A percentile compares a stretch with the other conserved stretches of the same genome.
phyloP scores from a whole-genome alignment of 768 basidiomycete species.

The Punctularia strigosozonata region DNA sequence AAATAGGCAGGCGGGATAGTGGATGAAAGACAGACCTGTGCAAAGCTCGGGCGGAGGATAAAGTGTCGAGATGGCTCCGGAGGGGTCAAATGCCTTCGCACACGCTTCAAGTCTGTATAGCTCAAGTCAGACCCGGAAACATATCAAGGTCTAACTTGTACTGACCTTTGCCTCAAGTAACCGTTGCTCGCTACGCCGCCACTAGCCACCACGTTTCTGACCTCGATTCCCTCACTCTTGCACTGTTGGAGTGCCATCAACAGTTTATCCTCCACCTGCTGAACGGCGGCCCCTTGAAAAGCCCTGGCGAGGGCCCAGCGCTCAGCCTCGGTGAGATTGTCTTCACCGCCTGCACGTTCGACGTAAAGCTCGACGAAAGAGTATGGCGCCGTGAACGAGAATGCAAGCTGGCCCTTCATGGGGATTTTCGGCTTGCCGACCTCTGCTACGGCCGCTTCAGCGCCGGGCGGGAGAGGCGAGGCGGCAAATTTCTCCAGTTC shows the following conservation, averaged over 20 bases:
- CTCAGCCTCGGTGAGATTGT: conserved; percentile 24
- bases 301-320: conserved; percentile 45
- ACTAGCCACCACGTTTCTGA: conserved; percentile 65
- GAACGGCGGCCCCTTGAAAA: conserved; percentile 64
- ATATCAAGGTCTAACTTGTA: background rate
- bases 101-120: too few species aligned
- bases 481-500: conserved; percentile 66
- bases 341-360: conserved; percentile 23
- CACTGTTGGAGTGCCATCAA: conserved; percentile 38
- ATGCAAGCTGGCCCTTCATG: conserved; percentile 42
- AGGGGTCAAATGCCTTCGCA: too few species aligned
- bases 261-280: conserved; percentile 70
- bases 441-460: background rate
- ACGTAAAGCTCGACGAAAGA: conserved; percentile 56
- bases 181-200: conserved; percentile 91
- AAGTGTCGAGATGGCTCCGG: conserved; percentile 35
- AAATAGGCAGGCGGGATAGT: too few species aligned
- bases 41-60: conserved; percentile 77
- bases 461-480: conserved; percentile 12
- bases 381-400: conserved; percentile 76
- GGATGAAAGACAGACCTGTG: conserved; percentile 76
- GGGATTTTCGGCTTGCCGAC: conserved; percentile 29
- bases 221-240: conserved; percentile 23
- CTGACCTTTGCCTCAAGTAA: conserved; percentile 54
- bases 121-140: conserved; percentile 12